Conservation (phyloP, 1,284 basidiomycete genomes). For the Chalciporus sp. region DNA sequence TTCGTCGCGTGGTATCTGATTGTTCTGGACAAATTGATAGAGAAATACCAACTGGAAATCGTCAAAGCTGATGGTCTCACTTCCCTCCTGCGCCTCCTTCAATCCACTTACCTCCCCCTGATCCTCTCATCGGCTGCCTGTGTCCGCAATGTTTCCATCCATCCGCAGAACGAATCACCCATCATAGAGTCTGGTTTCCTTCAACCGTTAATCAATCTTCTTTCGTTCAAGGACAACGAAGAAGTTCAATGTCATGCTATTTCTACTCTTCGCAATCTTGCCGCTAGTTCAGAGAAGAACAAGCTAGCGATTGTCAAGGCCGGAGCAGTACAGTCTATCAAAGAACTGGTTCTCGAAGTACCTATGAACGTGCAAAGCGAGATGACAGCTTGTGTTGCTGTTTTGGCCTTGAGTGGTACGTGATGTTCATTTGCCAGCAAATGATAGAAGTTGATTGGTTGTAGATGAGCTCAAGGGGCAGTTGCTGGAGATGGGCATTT, state of each 20-base stretch:
- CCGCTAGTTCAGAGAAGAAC: conserved; percentile 97
- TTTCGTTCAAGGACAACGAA: conserved; percentile 99
- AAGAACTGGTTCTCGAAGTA: conserved; percentile 93
- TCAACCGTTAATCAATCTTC: conserved; percentile 92
- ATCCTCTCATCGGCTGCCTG: conserved; percentile 99
- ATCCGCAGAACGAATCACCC: conserved; percentile 97
- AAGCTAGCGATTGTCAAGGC: conserved; percentile 98
- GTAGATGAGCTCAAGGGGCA: conserved; percentile 94
- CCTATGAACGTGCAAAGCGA: conserved; percentile 98
- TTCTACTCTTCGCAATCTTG: conserved; percentile 94
- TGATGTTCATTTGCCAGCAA: conserved; percentile 7
- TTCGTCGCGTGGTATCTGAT: conserved; percentile 3
- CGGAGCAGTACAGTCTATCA: conserved; percentile 97
- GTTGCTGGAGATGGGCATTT: conserved; percentile 97
- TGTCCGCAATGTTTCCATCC: conserved; percentile 98
- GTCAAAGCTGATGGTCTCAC: conserved; percentile 95
- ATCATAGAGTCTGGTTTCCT: conserved; percentile 99
- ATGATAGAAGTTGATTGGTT: conserved; percentile 11
- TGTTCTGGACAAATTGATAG: conserved; percentile 42
- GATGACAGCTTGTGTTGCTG: conserved; percentile 99
- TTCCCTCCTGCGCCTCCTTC: conserved; percentile 90
- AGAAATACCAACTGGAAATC: conserved; percentile 99
- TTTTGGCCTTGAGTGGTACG: conserved; percentile 88
- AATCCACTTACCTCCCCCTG: conserved; percentile 97
- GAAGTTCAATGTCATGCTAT: conserved; percentile 99